Percentiles rank a stretch among this genome's conserved stretches.
phyloP scores from a whole-genome alignment of 352 stramenopile genomes.

The Globisporangium abappressorium region DNA sequence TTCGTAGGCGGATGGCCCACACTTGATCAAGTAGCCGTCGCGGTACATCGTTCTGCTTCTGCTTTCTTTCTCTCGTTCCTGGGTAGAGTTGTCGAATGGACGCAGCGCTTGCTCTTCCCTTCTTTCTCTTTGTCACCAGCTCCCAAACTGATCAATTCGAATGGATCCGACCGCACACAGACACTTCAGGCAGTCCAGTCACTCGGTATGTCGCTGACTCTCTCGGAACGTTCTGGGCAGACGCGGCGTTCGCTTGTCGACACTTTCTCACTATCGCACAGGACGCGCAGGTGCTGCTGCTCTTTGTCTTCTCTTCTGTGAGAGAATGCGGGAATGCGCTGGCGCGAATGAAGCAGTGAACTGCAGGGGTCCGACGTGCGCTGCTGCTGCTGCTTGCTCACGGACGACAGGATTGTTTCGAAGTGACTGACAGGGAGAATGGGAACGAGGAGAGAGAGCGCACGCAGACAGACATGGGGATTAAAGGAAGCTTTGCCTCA shows the following conservation, averaged over 20 bases:
- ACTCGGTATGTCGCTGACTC: slow-evolving; percentile 1
- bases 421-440: neutral
- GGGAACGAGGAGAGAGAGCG: neutral
- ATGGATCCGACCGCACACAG: neutral
- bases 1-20: slow-evolving; percentile 44
- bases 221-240: slow-evolving; percentile 5
- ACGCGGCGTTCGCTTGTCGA: neutral
- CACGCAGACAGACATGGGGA: neutral
- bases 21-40: slow-evolving; percentile 78
- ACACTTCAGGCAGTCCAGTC: neutral
- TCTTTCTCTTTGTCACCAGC: neutral
- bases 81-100: slow-evolving; percentile 5
- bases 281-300: neutral
- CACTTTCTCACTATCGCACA: neutral
- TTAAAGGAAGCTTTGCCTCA: neutral
- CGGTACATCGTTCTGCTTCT: slow-evolving; percentile 53
- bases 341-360: slow-evolving; percentile 3
- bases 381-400: neutral
- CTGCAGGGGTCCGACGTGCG: neutral
- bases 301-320: neutral
- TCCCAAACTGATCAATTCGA: neutral
- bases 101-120: neutral
- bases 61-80: neutral
- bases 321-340: neutral
- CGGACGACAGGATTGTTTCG: neutral